A percentile compares a stretch with the other conserved stretches of the same genome.
phyloP scores from a whole-genome alignment of 257 asterid species.

The Parsonsia alboflavescens region DNA sequence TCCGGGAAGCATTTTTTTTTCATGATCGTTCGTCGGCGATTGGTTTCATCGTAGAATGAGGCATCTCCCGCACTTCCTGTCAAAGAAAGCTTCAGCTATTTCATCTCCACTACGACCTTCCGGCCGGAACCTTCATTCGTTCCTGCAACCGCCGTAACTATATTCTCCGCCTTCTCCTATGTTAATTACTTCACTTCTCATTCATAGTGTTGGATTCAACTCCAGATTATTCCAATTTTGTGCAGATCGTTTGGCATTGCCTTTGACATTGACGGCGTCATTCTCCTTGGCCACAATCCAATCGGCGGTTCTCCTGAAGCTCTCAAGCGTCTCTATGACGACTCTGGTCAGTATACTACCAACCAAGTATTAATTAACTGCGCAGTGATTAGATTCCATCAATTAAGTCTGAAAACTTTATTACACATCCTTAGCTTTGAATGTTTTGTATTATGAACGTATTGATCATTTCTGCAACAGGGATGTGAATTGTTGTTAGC shows the following conservation, averaged over 20 bases:
- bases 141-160: conserved; percentile 16
- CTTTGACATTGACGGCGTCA: conserved; percentile 92
- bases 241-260: conserved; percentile 69
- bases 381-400: neutral
- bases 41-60: conserved; percentile 7
- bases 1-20: neutral
- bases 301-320: conserved; percentile 84
- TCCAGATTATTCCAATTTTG: neutral
- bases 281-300: conserved; percentile 68
- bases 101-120: conserved; percentile 6
- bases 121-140: conserved; percentile 8
- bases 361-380: neutral
- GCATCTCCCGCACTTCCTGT: conserved; percentile 12
- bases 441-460: neutral
- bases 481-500: neutral
- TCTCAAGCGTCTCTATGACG: conserved; percentile 60
- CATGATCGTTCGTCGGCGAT: neutral
- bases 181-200: neutral
- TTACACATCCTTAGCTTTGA: neutral
- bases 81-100: conserved; percentile 5
- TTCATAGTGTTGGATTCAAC: neutral
- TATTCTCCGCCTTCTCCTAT: neutral
- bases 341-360: conserved; percentile 36
- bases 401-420: neutral
- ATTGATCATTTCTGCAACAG: neutral